Base-by-base conservation (phyloP, 2,329 filamentous ascomycete genomes). In the Penicillium thymicola region DNA sequence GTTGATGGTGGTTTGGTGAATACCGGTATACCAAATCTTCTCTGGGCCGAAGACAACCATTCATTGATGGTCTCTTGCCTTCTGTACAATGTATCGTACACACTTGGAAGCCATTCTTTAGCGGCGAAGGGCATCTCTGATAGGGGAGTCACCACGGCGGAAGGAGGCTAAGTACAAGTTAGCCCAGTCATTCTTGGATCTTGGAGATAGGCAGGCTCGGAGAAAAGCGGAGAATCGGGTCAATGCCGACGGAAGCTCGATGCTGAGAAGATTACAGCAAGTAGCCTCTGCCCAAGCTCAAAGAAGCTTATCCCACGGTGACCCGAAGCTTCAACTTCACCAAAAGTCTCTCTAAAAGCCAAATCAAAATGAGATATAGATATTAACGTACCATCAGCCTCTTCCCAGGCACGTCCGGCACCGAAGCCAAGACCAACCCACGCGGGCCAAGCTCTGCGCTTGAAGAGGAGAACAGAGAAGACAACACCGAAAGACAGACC, bases 381-480 rank as follows among this genome's bases (percentile, higher is more conserved):
- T 44, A 55, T 65, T 55, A 61, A 72, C 79, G 81, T 88, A 80
- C 83, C 89, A 81, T 99, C 96, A 79, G 94, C 97, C 82, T 99
- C 94, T 78, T 99, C 94, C 82, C 96, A 99, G 57, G 94, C 94
- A 71, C 95, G 87, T 70, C 94, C 94, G 63, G 92, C 92, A 74
- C 95, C 94, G 75, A 99, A 97, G 56, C 94, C 94, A 54, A 93
- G 83, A 64, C 94, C 94, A 65, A 96, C 85, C 74, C 91, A 94
- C n/a, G 92, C 94, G 56, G 94, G 94, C 91, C 93, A 99, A 65
- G 94, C 90, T 80, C 94, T 88, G 78, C 95, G 89, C 85, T 96
- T 96, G 86, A 99, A 99, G 54, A 99, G 80, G 57, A 99, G 89
- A 60, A 99, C 92, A 60, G 94, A 97, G 83, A 99, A 97, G 79